Evolutionary conservation across 805 yeast species (phyloP).

Genomic region (Kodamaea restingae): DNA sequence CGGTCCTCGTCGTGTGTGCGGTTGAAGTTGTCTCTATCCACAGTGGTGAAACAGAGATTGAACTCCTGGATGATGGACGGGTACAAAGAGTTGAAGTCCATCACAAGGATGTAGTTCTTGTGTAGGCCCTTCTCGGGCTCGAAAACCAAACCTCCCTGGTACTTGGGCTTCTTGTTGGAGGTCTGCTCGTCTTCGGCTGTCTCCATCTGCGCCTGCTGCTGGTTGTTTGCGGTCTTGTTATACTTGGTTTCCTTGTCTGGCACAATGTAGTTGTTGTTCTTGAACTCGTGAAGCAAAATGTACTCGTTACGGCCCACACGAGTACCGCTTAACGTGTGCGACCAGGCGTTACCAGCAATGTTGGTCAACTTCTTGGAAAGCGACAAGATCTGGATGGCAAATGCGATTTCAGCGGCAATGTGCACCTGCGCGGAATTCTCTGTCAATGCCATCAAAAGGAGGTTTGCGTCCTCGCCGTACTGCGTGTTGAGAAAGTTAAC

Average conservation of each 20-base stretch:
- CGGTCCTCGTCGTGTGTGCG: slow-evolving; percentile 48
- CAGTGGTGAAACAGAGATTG: slow-evolving; percentile 96
- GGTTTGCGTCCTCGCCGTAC: slow-evolving; percentile 61
- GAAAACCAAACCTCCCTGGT: slow-evolving; percentile 90
- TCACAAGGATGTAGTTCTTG: slow-evolving; percentile 81
- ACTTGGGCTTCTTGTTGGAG: slow-evolving; percentile 65
- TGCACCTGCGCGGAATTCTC: slow-evolving; percentile 66
- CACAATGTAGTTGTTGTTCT: slow-evolving; percentile 70
- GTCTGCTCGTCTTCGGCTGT: slow-evolving; percentile 41
- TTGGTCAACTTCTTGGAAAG: slow-evolving; percentile 87
- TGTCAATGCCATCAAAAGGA: slow-evolving; percentile 63
- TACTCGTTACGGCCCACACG: slow-evolving; percentile 95
- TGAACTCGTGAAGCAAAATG: slow-evolving; percentile 87
- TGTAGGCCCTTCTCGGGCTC: slow-evolving; percentile 96
- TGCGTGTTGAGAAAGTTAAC: slow-evolving; percentile 67
- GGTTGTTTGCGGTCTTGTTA: slow-evolving; percentile 34
- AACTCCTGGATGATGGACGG: slow-evolving; percentile 97
- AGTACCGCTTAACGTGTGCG: slow-evolving; percentile 89
- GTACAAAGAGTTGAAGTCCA: slow-evolving; percentile 97
- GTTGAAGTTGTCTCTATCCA: slow-evolving; percentile 57
- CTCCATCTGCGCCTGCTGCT: slow-evolving; percentile 31
- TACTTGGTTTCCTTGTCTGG: slow-evolving; percentile 72
- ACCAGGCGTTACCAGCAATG: slow-evolving; percentile 96
- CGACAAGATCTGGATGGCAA: slow-evolving; percentile 79
- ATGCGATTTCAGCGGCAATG: slow-evolving; percentile 73